Conservation (phyloP, 257 asterid species). For the Nicotiana benthamiana region DNA sequence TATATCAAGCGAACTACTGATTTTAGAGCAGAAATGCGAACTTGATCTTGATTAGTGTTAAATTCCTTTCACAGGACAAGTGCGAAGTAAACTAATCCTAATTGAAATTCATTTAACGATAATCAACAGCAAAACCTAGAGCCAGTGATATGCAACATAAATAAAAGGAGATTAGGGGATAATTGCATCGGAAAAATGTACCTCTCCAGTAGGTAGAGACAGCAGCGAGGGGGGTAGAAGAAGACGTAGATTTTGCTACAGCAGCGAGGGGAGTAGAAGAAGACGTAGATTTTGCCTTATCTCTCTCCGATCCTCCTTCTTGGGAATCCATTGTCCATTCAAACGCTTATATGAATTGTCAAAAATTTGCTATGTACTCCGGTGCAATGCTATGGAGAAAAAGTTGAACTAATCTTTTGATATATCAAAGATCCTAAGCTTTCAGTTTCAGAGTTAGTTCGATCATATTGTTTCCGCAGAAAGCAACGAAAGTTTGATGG, state of each 20-base stretch:
- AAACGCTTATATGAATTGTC: not conserved
- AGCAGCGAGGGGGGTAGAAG: conserved; percentile 60
- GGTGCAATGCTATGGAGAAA: too few relatives aligned
- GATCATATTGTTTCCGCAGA: not conserved
- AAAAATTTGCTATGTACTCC: too few relatives aligned
- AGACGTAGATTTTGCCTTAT: conserved; percentile 50
- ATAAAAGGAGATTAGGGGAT: not conserved
- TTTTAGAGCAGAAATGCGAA: not conserved
- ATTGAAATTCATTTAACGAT: not conserved
- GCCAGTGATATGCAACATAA: not conserved
- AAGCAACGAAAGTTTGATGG: too few relatives aligned
- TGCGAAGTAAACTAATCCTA: not conserved
- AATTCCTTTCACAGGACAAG: not conserved
- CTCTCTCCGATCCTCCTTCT: conserved; percentile 75
- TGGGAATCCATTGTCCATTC: conserved; percentile 59
- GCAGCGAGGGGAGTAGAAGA: conserved; percentile 62
- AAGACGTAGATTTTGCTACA: conserved; percentile 51
- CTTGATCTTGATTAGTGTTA: not conserved
- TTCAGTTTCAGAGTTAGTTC: not conserved
- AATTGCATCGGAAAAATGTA: conserved; percentile 4
- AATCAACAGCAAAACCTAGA: not conserved
- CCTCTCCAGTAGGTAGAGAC: conserved; percentile 93
- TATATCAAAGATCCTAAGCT: not conserved
- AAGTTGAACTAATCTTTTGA: not conserved
- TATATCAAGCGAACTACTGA: not conserved